phyloP scores from a whole-genome alignment of 139 green algal species.

The Picocystis salinarum region DNA sequence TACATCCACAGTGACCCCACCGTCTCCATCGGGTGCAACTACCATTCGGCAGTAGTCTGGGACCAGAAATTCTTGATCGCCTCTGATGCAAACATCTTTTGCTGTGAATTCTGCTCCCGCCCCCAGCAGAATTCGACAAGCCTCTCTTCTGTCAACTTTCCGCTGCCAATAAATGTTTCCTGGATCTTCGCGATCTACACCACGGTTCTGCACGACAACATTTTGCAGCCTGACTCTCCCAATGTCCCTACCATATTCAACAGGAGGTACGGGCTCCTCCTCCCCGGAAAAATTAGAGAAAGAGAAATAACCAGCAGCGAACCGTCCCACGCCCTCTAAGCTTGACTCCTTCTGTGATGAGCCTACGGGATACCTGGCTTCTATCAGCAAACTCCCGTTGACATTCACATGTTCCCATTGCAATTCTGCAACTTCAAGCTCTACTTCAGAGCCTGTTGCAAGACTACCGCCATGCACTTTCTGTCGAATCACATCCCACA shows the following conservation, averaged over 20 bases:
- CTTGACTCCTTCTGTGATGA: slow-evolving; percentile 7
- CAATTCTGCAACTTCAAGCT: slow-evolving; percentile 48
- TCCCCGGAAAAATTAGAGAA: neutral
- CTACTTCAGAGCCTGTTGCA: slow-evolving; percentile 28
- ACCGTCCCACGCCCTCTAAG: neutral
- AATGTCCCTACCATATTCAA: slow-evolving; percentile 26
- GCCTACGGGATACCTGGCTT: slow-evolving; percentile 28
- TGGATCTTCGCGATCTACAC: slow-evolving; percentile 51
- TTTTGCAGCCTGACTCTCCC: slow-evolving; percentile 54
- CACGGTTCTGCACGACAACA: slow-evolving; percentile 63
- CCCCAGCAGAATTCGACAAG: slow-evolving; percentile 1
- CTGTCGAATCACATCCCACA: slow-evolving; percentile 91
- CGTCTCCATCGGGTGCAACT: neutral
- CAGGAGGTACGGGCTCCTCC: slow-evolving; percentile 10
- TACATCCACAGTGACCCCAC: too few relatives aligned
- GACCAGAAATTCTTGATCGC: slow-evolving; percentile 1
- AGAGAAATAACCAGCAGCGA: neutral
- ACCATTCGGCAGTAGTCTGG: neutral
- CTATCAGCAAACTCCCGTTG: slow-evolving; percentile 47
- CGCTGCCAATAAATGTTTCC: slow-evolving; percentile 5
- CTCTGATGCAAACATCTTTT: neutral
- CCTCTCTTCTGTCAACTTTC: neutral
- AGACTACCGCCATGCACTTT: slow-evolving; percentile 70
- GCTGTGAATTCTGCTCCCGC: neutral
- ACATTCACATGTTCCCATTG: slow-evolving; percentile 39